Percentiles rank a stretch among this genome's conserved stretches.
These are phyloP conservation scores for Pythium myriotylum DNA, from an alignment of 352 stramenopile species.

Conservation along the genomic window DNA sequence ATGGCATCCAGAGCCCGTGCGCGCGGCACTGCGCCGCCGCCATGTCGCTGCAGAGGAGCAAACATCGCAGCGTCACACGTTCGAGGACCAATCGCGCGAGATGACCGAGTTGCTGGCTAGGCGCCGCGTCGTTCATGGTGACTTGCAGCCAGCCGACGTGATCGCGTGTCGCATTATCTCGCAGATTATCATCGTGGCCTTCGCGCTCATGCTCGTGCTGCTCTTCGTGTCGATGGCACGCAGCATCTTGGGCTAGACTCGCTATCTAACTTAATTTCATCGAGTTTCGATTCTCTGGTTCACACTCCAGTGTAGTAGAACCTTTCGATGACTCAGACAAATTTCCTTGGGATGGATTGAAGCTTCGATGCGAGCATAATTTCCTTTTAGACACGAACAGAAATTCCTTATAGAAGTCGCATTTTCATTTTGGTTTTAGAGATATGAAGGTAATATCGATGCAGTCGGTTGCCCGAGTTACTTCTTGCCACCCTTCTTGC, in stretches of 20 bases:
- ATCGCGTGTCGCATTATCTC: slow-evolving; percentile 50
- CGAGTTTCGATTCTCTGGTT: neutral
- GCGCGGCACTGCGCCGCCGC: slow-evolving; percentile 54
- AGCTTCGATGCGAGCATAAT: too few species aligned
- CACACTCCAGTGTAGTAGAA: too few species aligned
- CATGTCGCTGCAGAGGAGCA: slow-evolving; percentile 40
- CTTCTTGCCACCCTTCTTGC: slow-evolving; percentile 44
- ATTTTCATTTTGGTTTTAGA: too few species aligned
- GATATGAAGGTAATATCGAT: neutral
- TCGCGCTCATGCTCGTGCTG: slow-evolving; percentile 44
- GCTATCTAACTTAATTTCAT: neutral
- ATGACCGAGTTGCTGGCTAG: slow-evolving; percentile 53
- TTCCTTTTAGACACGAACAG: too few species aligned
- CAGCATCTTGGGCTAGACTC: slow-evolving; percentile 27
- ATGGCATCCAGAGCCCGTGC: slow-evolving; percentile 55
- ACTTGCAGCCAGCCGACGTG: slow-evolving; percentile 43
- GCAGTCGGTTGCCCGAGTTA: slow-evolving; percentile 2
- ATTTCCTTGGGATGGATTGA: too few species aligned
- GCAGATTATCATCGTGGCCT: slow-evolving; percentile 43
- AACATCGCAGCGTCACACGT: slow-evolving; percentile 38
- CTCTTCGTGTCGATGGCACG: slow-evolving; percentile 33
- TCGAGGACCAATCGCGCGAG: slow-evolving; percentile 45
- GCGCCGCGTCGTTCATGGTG: slow-evolving; percentile 42
- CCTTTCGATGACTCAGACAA: too few species aligned
- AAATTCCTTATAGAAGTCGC: too few species aligned